A percentile compares a stretch with the other conserved stretches of the same genome.
These are phyloP conservation scores for Alternaria ethzedia DNA, from an alignment of 2,329 filamentous ascomycete genomes.

Conservation along the genomic window DNA sequence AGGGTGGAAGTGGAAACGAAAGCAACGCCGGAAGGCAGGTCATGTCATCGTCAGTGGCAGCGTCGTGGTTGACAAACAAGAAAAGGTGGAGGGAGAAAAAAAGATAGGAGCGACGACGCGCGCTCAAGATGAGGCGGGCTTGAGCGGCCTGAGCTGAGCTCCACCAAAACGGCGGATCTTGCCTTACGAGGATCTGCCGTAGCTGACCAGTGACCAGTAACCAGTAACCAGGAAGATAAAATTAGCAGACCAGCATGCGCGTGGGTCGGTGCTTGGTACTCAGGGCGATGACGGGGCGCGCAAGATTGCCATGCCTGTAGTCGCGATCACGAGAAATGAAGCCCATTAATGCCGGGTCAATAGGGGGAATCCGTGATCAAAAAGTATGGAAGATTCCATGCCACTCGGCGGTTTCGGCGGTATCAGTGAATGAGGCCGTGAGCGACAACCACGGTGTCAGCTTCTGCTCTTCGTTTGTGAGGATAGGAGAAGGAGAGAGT, in stretches of 20 bases:
- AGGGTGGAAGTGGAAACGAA: background rate
- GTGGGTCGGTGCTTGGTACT: background rate
- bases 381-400: background rate
- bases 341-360: background rate
- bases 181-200: conserved; percentile 7
- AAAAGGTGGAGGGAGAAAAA: conserved; percentile 3
- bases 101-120: conserved; percentile 14
- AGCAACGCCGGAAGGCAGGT: conserved; percentile 3
- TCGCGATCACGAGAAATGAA: background rate
- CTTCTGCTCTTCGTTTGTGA: background rate
- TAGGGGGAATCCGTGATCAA: background rate
- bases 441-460: background rate
- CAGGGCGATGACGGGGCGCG: conserved; percentile 1
- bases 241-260: conserved; percentile 13
- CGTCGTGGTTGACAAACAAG: background rate
- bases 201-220: background rate
- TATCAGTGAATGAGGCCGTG: background rate
- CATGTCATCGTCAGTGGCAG: conserved; percentile 14
- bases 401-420: background rate
- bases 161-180: conserved; percentile 10
- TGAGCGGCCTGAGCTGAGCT: conserved; percentile 10
- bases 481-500: background rate
- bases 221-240: conserved; percentile 5
- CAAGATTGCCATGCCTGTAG: background rate
- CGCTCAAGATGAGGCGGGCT: conserved; percentile 5